Evolutionary conservation across 2,329 filamentous ascomycete genomes (phyloP).

Genomic region (Phyllosticta citriasiana): DNA sequence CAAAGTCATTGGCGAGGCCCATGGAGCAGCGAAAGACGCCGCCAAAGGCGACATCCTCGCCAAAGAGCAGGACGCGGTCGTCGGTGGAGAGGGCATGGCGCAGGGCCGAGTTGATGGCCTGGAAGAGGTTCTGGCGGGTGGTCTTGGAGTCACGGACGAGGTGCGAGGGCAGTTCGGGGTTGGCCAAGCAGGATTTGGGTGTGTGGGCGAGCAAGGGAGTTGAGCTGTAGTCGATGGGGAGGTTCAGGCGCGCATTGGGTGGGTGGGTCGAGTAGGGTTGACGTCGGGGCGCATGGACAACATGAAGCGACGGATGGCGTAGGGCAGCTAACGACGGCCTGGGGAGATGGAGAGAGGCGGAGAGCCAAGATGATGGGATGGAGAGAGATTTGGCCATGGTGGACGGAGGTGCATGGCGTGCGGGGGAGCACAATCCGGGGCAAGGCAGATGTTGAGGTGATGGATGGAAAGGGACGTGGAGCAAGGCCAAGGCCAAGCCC

Average conservation of each 20-base stretch:
- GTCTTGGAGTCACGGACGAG: constrained; percentile 49
- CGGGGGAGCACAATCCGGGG: constrained; percentile 7
- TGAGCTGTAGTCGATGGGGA: constrained; percentile 76
- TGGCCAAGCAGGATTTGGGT: constrained; percentile 58
- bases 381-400: background rate
- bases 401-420: background rate
- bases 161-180: constrained; percentile 56
- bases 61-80: constrained; percentile 81
- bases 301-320: background rate
- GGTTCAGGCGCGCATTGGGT: constrained; percentile 57
- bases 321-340: background rate
- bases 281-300: background rate
- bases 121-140: constrained; percentile 77
- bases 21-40: constrained; percentile 93
- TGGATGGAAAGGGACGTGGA: background rate
- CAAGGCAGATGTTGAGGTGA: background rate
- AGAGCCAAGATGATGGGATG: background rate
- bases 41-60: constrained; percentile 94
- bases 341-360: background rate
- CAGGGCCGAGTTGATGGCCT: constrained; percentile 85
- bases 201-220: constrained; percentile 75
- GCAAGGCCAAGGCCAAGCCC: too few species aligned
- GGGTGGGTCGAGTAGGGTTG: constrained; percentile 38
- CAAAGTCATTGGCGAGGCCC: constrained; percentile 80
- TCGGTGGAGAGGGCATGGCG: constrained; percentile 72